Percentiles rank a stretch among this genome's conserved stretches.
Evolutionary conservation across 805 yeast genomes (phyloP).

Genomic region (Torulaspora quercuum): DNA sequence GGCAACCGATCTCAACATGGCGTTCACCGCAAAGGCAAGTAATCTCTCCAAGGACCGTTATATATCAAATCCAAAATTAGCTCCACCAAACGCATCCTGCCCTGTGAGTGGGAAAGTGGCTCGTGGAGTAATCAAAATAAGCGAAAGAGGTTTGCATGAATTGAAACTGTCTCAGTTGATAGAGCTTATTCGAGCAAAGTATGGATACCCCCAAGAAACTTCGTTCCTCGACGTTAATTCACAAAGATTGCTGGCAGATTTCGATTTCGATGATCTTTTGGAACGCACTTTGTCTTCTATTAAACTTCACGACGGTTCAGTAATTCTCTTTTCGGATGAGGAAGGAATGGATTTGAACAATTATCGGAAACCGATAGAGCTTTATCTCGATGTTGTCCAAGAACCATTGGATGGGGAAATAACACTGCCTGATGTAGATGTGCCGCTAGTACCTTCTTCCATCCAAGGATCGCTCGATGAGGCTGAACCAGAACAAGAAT

Average conservation of each 20-base stretch:
- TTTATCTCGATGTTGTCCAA: conserved; percentile 44
- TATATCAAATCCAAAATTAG: conserved; percentile 59
- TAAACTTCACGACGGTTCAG: conserved; percentile 58
- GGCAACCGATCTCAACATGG: conserved; percentile 42
- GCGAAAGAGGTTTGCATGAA: conserved; percentile 21
- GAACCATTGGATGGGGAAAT: conserved; percentile 15
- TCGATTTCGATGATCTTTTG: conserved; percentile 80
- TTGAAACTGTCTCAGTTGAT: conserved; percentile 52
- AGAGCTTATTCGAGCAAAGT: conserved; percentile 44
- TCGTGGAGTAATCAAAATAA: conserved; percentile 48
- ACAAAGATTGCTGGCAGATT: conserved; percentile 69
- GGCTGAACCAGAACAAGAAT: conserved; percentile 15
- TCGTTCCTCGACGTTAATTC: conserved; percentile 35
- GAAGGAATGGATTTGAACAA: conserved; percentile 46
- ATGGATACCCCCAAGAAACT: conserved; percentile 46
- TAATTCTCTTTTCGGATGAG: conserved; percentile 75
- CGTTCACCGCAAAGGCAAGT: conserved; percentile 51
- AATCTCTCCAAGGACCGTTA: conserved; percentile 48
- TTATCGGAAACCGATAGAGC: conserved; percentile 54
- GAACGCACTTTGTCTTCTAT: conserved; percentile 46
- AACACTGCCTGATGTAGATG: conserved; percentile 35
- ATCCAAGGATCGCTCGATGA: conserved; percentile 24
- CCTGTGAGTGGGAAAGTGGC: conserved; percentile 55
- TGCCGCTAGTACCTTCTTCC: conserved; percentile 25
- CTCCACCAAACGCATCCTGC: conserved; percentile 67